phyloP scores from a whole-genome alignment of 768 basidiomycete genomes.

The Lactarius trivialis region DNA sequence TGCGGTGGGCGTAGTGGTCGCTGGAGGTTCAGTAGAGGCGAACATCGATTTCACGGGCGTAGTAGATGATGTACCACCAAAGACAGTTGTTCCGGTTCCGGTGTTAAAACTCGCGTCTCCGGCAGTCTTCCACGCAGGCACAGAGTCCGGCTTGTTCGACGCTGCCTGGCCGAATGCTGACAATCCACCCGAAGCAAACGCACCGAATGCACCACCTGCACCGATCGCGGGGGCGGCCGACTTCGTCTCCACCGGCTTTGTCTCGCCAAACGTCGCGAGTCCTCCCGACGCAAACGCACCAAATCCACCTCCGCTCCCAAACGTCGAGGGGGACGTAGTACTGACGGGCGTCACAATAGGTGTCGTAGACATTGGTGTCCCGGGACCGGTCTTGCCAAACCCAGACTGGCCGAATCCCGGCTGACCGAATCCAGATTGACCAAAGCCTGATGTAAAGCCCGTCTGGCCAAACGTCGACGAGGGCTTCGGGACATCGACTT shows the following conservation, averaged over 20 bases:
- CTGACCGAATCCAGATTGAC: slow-evolving; percentile 33
- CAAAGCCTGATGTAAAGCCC: slow-evolving; percentile 24
- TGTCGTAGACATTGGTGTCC: slow-evolving; percentile 23
- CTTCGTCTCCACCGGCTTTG: slow-evolving; percentile 13
- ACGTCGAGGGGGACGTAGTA: slow-evolving; percentile 16
- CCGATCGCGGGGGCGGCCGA: not conserved
- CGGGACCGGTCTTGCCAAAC: slow-evolving; percentile 26
- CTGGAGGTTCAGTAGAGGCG: not conserved
- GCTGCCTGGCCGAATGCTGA: slow-evolving; percentile 13
- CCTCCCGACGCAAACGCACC: slow-evolving; percentile 27
- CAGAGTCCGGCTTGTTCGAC: not conserved
- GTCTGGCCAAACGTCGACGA: slow-evolving; percentile 24
- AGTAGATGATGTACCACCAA: slow-evolving; percentile 7
- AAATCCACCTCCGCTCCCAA: slow-evolving; percentile 24
- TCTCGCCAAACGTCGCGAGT: slow-evolving; percentile 19
- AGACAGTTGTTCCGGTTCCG: slow-evolving; percentile 7
- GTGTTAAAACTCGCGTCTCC: slow-evolving; percentile 12
- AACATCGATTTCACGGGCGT: slow-evolving; percentile 6
- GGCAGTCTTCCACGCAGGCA: slow-evolving; percentile 19
- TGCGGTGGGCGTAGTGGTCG: slow-evolving; percentile 15
- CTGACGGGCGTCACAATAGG: slow-evolving; percentile 17
- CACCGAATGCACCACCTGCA: slow-evolving; percentile 29
- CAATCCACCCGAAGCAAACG: slow-evolving; percentile 25
- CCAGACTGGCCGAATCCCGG: slow-evolving; percentile 26
- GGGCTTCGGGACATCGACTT: slow-evolving; percentile 17